Conservation (phyloP, 495 filamentous ascomycete genomes). For the Lasiosphaeria hispida region DNA sequence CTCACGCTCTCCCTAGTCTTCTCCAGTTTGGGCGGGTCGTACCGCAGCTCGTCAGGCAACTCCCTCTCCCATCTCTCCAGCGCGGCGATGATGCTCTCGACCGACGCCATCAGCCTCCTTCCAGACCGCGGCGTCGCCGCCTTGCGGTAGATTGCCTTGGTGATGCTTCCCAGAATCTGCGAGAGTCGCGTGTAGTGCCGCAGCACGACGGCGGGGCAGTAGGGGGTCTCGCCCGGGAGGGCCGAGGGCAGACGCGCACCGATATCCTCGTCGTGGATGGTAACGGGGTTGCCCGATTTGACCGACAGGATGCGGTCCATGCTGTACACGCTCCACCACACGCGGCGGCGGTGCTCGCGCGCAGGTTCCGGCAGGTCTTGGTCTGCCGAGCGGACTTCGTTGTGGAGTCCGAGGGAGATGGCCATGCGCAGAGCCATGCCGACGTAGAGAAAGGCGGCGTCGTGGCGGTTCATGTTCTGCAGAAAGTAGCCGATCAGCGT, state of each 20-base stretch:
- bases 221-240: conserved; percentile 23
- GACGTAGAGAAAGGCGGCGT: conserved; percentile 51
- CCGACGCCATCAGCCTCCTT: conserved; percentile 43
- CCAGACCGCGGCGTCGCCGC: conserved; percentile 37
- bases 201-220: conserved; percentile 47
- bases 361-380: conserved; percentile 14
- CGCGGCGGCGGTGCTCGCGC: conserved; percentile 45
- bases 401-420: conserved; percentile 51
- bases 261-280: conserved; percentile 52
- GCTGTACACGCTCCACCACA: conserved; percentile 55
- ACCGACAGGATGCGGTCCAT: conserved; percentile 48
- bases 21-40: conserved; percentile 41
- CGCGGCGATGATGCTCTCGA: conserved; percentile 45
- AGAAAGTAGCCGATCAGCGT: conserved; percentile 53
- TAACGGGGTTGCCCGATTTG: conserved; percentile 51
- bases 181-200: conserved; percentile 47
- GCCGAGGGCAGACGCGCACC: conserved; percentile 40
- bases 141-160: conserved; percentile 48
- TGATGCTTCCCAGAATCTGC: conserved; percentile 45
- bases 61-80: conserved; percentile 43
- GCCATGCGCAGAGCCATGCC: conserved; percentile 52
- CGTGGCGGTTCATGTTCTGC: conserved; percentile 50
- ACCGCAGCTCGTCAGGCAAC: conserved; percentile 42
- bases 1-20: conserved; percentile 47
- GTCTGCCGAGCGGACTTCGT: conserved; percentile 35